Evolutionary conservation across 805 yeast species (phyloP).

Genomic region (Cyberlindnera suaveolens): DNA sequence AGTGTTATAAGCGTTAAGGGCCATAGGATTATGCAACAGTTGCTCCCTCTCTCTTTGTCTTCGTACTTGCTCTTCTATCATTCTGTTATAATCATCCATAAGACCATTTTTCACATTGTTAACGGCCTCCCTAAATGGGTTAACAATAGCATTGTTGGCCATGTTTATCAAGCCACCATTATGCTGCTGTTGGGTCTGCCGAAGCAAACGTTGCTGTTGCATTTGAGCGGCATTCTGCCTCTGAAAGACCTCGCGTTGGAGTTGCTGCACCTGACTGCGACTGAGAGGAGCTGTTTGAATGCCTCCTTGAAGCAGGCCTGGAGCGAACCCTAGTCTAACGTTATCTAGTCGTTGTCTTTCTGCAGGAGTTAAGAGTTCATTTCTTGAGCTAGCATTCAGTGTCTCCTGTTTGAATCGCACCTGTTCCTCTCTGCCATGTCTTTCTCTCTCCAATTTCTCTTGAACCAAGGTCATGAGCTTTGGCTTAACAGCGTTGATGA

Average conservation of each 20-base stretch:
- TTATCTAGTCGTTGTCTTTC: too few relatives aligned
- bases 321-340: too few relatives aligned
- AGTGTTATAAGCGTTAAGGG: conserved; percentile 10
- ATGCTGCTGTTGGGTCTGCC: too few relatives aligned
- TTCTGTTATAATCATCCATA: neutral
- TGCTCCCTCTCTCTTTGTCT: conserved; percentile 1
- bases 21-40: neutral
- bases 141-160: too few relatives aligned
- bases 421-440: neutral
- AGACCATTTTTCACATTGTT: neutral
- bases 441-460: conserved; percentile 1
- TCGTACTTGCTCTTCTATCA: neutral
- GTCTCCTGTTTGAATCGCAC: too few relatives aligned
- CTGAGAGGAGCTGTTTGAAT: too few relatives aligned
- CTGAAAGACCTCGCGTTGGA: too few relatives aligned
- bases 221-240: neutral
- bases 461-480: neutral
- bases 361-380: too few relatives aligned
- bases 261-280: too few relatives aligned
- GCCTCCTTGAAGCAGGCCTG: too few relatives aligned
- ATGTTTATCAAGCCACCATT: too few relatives aligned
- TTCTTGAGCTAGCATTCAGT: too few relatives aligned
- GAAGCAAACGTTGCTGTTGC: neutral
- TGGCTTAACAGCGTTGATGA: conserved; percentile 4
- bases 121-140: neutral